Conservation (phyloP, 2,329 filamentous ascomycete species). For the Aspergillus chevalieri region DNA sequence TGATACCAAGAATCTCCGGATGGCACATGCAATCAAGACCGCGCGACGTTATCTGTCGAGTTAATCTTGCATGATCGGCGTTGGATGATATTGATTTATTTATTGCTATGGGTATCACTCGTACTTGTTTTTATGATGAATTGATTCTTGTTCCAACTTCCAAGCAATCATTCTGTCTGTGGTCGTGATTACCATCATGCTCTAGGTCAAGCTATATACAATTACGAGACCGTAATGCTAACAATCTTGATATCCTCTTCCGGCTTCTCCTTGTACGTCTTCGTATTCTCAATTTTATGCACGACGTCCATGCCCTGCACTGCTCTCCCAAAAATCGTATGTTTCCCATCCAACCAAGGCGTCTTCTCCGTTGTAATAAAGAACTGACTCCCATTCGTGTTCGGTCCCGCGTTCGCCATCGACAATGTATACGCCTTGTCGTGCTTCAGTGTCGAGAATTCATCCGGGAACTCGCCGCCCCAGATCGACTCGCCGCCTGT, state of each 20-base stretch:
- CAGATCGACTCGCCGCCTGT: slow-evolving; percentile 89
- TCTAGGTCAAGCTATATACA: background rate
- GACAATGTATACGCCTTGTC: slow-evolving; percentile 94
- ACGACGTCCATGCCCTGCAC: slow-evolving; percentile 89
- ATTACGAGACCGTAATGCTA: slow-evolving; percentile 55
- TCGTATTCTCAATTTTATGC: slow-evolving; percentile 87
- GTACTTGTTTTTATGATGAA: too few species aligned
- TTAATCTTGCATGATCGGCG: slow-evolving; percentile 7
- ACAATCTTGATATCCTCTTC: slow-evolving; percentile 97
- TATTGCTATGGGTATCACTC: background rate
- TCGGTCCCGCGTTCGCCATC: slow-evolving; percentile 95
- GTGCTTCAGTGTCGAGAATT: slow-evolving; percentile 84
- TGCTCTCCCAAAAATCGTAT: slow-evolving; percentile 90
- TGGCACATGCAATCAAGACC: too few species aligned
- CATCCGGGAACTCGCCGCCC: slow-evolving; percentile 88
- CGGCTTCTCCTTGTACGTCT: slow-evolving; percentile 85
- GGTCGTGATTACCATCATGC: too few species aligned
- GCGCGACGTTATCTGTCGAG: too few species aligned
- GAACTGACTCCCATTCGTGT: slow-evolving; percentile 94
- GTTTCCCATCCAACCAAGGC: slow-evolving; percentile 91
- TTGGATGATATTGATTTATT: background rate
- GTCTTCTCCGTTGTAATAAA: slow-evolving; percentile 98
- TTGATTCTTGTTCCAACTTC: too few species aligned
- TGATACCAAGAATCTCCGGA: too few species aligned
- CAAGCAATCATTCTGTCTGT: too few species aligned